Evolutionary conservation across 139 green algal species (phyloP), one percentile per base, ranked within the genome.

Genomic region (Dunaliella primolecta): DNA sequence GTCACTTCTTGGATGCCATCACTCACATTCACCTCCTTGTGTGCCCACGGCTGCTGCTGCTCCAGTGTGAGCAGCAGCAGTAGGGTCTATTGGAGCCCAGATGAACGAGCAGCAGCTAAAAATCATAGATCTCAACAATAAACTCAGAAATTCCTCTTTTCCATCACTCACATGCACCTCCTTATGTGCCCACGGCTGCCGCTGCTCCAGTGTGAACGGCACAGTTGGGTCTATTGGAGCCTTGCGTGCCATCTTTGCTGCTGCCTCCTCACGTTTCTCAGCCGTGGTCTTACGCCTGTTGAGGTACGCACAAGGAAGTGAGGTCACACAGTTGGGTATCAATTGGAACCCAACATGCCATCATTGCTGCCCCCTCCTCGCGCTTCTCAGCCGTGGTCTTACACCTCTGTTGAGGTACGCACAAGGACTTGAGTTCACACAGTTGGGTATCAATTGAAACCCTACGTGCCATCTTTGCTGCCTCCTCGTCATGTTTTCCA

Each of bases 151-250:
- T 27, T 20, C 20, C 2, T 31, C 29, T 2, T 84, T 24, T 21
- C 57, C 55, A 1, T 23, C 2, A 1, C 87, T 46, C 75, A 89
- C 83, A 82, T 86, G 83, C 1, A 83, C 87, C 71, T 93, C 86
- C 90, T 96, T 96, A 55, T 90, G 91, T 0, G 95, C 93, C 95
- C 95, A 98, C 0, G 95, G 95, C 91, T 95, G 90, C 46, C 87
- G 72, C 32, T 89, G 75, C 7, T 74, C 81, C 37, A 97, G 83
- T 0, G 78, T 80, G 81, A 93, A 97, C 3, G 95, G 89, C 87
- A 88, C 85, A 27, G 31, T 78, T 15, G 83, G 78, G 76, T 90
- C 89, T 15, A 87, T 21, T 27, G 80, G 46, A 35, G 30, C 75
- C 25, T 77, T 75, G 32, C 55, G 78, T 29, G 88, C 57, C 31